Evolutionary conservation across 148 eudicot species (phyloP).

Genomic region (Persicaria tinctoria): DNA sequence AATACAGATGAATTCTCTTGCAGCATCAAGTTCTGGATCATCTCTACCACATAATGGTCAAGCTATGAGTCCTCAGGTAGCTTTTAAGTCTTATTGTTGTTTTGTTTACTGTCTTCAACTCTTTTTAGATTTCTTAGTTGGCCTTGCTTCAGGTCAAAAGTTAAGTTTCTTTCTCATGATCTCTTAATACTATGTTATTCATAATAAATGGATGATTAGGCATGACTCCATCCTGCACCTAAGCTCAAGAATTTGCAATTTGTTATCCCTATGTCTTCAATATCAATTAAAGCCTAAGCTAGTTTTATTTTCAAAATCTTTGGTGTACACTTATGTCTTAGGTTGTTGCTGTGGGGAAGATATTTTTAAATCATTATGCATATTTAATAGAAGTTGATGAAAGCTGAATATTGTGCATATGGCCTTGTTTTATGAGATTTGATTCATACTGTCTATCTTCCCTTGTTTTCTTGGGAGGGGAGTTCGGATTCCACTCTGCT

Average conservation of each 20-base stretch:
- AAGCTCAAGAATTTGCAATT: neutral
- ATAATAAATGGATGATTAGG: neutral
- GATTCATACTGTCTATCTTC: neutral
- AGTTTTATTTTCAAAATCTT: neutral
- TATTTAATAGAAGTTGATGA: neutral
- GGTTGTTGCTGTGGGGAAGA: neutral
- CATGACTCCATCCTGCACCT: neutral
- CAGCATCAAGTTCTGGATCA: constrained; percentile 19
- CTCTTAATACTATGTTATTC: neutral
- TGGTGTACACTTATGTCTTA: neutral
- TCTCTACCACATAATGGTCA: constrained; percentile 22
- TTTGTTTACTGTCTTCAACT: neutral
- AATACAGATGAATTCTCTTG: constrained; percentile 29
- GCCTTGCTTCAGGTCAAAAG: neutral
- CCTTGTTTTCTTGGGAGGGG: neutral
- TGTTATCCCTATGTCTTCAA: neutral
- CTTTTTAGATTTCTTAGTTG: neutral
- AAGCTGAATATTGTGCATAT: neutral
- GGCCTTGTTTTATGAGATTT: neutral
- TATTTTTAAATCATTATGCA: neutral
- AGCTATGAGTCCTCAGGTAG: constrained; percentile 42
- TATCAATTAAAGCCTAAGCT: neutral
- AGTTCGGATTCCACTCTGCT: neutral
- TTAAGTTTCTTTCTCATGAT: neutral
- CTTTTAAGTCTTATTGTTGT: neutral